Evolutionary conservation across 2,329 filamentous ascomycete genomes (phyloP), one percentile per base, ranked within the genome.

Genomic region (Phoma sp.): DNA sequence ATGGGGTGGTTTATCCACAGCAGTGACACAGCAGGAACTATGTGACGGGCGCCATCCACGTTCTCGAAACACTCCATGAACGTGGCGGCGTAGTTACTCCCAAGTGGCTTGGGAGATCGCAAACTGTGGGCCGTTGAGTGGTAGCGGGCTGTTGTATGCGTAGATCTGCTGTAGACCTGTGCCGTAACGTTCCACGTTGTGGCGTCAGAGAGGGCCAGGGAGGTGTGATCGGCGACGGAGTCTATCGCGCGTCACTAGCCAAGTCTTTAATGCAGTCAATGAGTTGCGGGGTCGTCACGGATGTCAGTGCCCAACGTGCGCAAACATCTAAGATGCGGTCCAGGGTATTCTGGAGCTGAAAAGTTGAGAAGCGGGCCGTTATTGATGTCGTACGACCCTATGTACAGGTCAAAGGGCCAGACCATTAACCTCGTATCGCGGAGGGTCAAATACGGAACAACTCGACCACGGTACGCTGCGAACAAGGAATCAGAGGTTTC

Each of bases 11-110:
- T 40, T 9, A 11, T 30, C n/a, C 17, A 26, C 25, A 30, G 7
- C 3, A 32, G 26, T 32, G 28, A 25, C 18, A 39, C 17, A n/a
- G n/a, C 9, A 25, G 23, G 23, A 17, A 12, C n/a, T 29, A 9
- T 14, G 12, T 37, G 12, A 42, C 11, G 37, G 23, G 28, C 12
- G 11, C 15, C 9, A 39, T 15, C 37, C 20, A 15, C 29, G 21
- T 49, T 49, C 23, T 28, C 15, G 43, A 43, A 38, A n/a, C n/a
- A n/a, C n/a, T n/a, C n/a, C n/a, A n/a, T n/a, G 10, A 28, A 43
- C 26, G 15, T 43, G 43, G 32, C 14, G 32, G 21, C 26, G 17
- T 38, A 42, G 32, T 21, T 5, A 10, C 11, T 12, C n/a, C 25
- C 33, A 2, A 30, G 26, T 29, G 18, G 28, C 10, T 47, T 28